Evolutionary conservation across 202 grass and related monocot genomes (phyloP), one percentile per base, ranked within the genome.

Genomic region (Carex arenaria): DNA sequence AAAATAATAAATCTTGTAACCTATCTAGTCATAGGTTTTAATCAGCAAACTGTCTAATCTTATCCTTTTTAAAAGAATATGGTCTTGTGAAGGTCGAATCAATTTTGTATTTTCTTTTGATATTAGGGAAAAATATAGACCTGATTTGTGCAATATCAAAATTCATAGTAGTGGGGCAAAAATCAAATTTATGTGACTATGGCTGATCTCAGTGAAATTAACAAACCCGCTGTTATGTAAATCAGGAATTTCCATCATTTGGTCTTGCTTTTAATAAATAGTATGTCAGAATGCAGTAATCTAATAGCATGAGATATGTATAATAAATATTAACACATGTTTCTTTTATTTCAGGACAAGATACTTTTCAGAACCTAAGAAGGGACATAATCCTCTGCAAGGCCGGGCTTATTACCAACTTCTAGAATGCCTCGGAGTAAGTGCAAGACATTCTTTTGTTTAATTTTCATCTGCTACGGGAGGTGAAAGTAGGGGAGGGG

Each of bases 341-440:
- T 88, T 61, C 66, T 84, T 42, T 83, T 84, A 19, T 88, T 82
- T 69, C 79, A 98, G 95, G 95, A 98, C 91, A 14, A 85, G 95
- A 19, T 98, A 98, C 82, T 98, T 98, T 80, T 92, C 93, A 82
- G 6, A 84, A 47, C 95, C 95, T 43, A 95, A 83, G 78, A 91
- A 93, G 82, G 96, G 96, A 11, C 96, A 99, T 67, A 99, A 95
- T 87, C 96, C 96, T 86, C 81, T 99, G 45, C 96, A 99, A 89
- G 96, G 96, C 15, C 85, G 96, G 28, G 96, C 93, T 53, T 99
- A 99, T 85, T 99, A 95, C 87, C 96, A 99, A 95, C 92, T 99
- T 85, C 79, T 95, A 62, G 96, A 99, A 52, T 99, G 96, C 78
- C 96, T 95, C 57, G 96, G 96, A 78, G 96, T 99, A 92, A 89